Evolutionary conservation across 306 rosid species (phyloP), one percentile per base, ranked within the genome.

Genomic region (Rosa multiflora): DNA sequence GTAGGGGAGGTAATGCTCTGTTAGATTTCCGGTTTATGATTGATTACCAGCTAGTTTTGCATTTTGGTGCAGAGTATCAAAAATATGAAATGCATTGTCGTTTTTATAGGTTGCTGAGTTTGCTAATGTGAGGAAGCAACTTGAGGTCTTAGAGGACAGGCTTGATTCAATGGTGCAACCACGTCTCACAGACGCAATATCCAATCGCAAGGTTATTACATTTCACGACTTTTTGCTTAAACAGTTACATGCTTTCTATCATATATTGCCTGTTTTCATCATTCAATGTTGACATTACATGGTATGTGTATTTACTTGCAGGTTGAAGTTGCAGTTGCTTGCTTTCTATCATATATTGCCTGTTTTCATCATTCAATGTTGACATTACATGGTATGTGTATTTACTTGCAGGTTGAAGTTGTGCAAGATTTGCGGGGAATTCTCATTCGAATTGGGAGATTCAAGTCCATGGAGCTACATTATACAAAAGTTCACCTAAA

Each of bases 91-190:
- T 26, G 10, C 7, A 0, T 47, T 29, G 37, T 35, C 20, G 11
- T 71, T 9, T 82, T 71, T 83, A 2, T 32, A 96, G 99, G 99
- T 96, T 85, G 99, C 99, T 40, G 99, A 96, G 82, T 96, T 96
- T 87, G 99, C 99, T 69, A 96, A 96, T 79, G 91, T 96, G 76
- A 89, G 98, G 88, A 96, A 86, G 84, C 99, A 96, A 81, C 99
- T 96, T 46, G 96, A 96, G 88, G 99, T 96, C 87, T 77, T 96
- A 82, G 99, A 96, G 85, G 99, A 96, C 80, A 93, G 97, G 90
- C 87, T 96, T 76, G 99, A 96, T 82, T 82, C 81, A 4, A 93
- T 96, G 98, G 99, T 96, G 82, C 98, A 93, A 81, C 98, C 99
- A 63, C 97, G 98, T 63, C 88, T 93, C 71, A 91, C 91, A n/a